Conservation (phyloP, 768 basidiomycete genomes). For the Cyathus striatus region DNA sequence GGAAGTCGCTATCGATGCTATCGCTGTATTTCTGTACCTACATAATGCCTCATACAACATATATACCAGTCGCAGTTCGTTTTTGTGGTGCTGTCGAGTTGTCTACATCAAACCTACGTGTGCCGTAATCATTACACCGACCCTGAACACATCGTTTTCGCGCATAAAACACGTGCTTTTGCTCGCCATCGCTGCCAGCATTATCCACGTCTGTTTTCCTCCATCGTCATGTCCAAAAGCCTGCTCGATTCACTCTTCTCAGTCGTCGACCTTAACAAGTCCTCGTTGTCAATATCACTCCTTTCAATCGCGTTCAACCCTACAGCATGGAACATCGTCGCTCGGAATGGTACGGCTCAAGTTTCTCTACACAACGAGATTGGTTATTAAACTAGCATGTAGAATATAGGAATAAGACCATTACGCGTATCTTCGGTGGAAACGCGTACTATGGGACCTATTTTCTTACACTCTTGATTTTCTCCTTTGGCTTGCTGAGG, state of each 20-base stretch:
- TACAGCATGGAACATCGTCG: conserved; percentile 92
- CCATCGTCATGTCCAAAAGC: not conserved
- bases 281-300: conserved; percentile 63
- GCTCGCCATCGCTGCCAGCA: not conserved
- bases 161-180: not conserved
- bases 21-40: too few species aligned
- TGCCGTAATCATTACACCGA: too few species aligned
- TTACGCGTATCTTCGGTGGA: conserved; percentile 79
- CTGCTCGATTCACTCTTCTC: conserved; percentile 7
- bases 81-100: too few species aligned
- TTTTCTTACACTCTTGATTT: conserved; percentile 80
- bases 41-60: too few species aligned
- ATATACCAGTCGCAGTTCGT: too few species aligned
- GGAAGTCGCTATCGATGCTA: too few species aligned
- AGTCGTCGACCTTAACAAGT: conserved; percentile 56
- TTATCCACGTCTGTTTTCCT: not conserved
- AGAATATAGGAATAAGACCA: conserved; percentile 79
- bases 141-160: too few species aligned
- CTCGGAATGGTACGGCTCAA: conserved; percentile 86
- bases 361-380: not conserved
- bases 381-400: not conserved
- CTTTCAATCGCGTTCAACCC: conserved; percentile 85
- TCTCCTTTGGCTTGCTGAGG: conserved; percentile 78
- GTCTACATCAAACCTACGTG: too few species aligned
- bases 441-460: conserved; percentile 78